Evolutionary conservation across 371 early-diverging fungal genomes (phyloP), one percentile per base, ranked within the genome.

Genomic region (Encephalitozoon romaleae): DNA sequence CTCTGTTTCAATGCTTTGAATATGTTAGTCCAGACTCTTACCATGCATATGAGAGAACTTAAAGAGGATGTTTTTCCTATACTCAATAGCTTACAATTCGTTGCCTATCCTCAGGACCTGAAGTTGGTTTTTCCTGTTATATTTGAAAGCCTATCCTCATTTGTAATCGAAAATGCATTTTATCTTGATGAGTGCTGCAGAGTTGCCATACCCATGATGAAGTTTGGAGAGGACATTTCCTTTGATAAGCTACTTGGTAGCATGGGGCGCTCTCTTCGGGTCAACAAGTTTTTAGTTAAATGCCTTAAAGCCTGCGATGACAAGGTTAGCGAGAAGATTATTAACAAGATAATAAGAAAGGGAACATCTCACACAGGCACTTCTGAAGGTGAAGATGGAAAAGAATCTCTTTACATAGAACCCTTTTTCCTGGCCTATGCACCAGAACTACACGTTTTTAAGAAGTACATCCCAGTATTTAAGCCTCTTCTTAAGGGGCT

Each of bases 381-480:
- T 11, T 15, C 43, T 47, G 18, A 15, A 8, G 49, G 8, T 18
- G 3, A 47, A 3, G 1, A 0, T 3, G 28, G 23, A 4, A 34
- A 54, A 6, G 43, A 15, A 2, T 11, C 43, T 42, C 9, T 47
- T 18, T 21, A 54, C 4, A 32, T 69, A 18, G 47, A 47, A 12
- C 25, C 52, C n/a, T 42, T 34, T 12, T 78, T 78, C 30, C 21
- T 78, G 9, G 73, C 73, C 0, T 53, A 55, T 67, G 78, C 78
- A 34, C 72, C 59, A 21, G 78, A 78, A 23, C 38, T 78, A n/a
- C 41, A 34, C 30, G 28, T 69, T 42, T 78, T 78, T 26, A 15
- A 42, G 4, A 26, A 70, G 41, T 69, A 78, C 39, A 4, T 78
- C 6, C 43, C 41, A 15, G 30, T 42, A 6, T 78, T 63, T 49